Evolutionary conservation across 2,329 filamentous ascomycete genomes (phyloP).

Genomic region (Colletotrichum sublineola): DNA sequence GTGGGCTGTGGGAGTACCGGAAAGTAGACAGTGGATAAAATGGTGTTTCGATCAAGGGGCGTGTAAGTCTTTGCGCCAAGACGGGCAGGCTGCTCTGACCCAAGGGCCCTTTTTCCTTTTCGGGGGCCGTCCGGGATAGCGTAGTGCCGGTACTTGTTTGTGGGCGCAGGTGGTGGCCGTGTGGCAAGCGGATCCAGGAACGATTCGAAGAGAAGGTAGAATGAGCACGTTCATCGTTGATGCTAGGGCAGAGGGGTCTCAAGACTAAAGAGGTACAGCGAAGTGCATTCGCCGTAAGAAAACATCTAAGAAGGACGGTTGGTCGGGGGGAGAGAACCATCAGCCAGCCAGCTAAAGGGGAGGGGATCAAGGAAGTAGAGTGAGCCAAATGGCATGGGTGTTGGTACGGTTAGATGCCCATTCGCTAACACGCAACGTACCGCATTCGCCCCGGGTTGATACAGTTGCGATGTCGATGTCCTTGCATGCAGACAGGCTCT

Average conservation of each 20-base stretch:
- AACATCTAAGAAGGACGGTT: not conserved
- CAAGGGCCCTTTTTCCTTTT: constrained; percentile 13
- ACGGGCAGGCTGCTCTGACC: constrained; percentile 9
- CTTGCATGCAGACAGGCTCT: constrained; percentile 19
- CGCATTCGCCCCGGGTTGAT: constrained; percentile 2
- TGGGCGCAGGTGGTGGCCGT: constrained; percentile 2
- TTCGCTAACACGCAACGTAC: constrained; percentile 19
- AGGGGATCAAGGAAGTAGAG: not conserved
- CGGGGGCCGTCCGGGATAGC: constrained; percentile 24
- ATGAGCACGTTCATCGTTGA: not conserved
- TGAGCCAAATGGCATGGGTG: not conserved
- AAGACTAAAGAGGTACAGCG: not conserved
- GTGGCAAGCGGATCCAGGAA: constrained; percentile 36
- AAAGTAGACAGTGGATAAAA: constrained; percentile 25
- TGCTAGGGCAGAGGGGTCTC: no score
- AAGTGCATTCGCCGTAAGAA: not conserved
- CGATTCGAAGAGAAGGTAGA: constrained; percentile 4
- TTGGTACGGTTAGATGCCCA: not conserved
- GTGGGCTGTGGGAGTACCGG: not conserved
- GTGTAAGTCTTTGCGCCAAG: constrained; percentile 31
- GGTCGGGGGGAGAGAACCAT: not conserved
- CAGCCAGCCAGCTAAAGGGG: not conserved
- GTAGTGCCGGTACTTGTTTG: constrained; percentile 24
- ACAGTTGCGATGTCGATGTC: not conserved
- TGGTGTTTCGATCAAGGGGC: constrained; percentile 23